Conservation (phyloP, 2,329 filamentous ascomycete species). For the Ophiostoma ulmi region DNA sequence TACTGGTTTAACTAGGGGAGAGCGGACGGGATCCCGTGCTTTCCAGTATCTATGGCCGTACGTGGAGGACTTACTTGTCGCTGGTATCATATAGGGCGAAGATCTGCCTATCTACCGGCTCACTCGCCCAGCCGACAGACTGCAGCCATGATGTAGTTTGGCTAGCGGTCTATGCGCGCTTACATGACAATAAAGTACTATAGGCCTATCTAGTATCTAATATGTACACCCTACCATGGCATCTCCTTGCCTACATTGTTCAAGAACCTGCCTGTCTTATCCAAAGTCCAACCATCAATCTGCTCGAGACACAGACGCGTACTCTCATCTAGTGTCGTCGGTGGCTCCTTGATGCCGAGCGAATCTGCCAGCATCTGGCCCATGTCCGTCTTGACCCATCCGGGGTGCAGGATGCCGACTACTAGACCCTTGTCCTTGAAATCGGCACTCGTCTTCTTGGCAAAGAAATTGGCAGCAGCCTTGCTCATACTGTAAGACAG, state of each 20-base stretch:
- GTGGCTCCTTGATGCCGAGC: slow-evolving; percentile 29
- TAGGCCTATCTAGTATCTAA: too few species aligned
- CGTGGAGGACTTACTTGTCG: too few species aligned
- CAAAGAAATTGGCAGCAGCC: slow-evolving; percentile 32
- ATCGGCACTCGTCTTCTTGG: slow-evolving; percentile 28
- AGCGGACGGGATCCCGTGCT: too few species aligned
- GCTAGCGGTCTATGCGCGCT: too few species aligned
- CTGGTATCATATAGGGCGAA: too few species aligned
- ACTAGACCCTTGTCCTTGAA: slow-evolving; percentile 27
- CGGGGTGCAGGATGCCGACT: slow-evolving; percentile 32
- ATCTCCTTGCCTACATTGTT: slow-evolving; percentile 27
- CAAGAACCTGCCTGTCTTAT: slow-evolving; percentile 27
- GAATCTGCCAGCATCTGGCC: slow-evolving; percentile 31
- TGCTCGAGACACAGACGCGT: slow-evolving; percentile 28
- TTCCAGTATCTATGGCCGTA: too few species aligned
- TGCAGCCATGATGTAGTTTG: too few species aligned
- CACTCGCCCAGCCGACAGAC: too few species aligned
- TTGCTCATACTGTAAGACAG: slow-evolving; percentile 33
- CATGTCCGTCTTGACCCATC: slow-evolving; percentile 28
- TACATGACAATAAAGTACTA: too few species aligned
- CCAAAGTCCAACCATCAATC: slow-evolving; percentile 21
- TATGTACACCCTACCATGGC: slow-evolving; percentile 28
- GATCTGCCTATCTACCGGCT: too few species aligned
- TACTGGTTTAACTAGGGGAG: too few species aligned
- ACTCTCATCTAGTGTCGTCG: slow-evolving; percentile 28